Base-by-base conservation (phyloP, 805 yeast genomes). In the Ogataea glucozyma region DNA sequence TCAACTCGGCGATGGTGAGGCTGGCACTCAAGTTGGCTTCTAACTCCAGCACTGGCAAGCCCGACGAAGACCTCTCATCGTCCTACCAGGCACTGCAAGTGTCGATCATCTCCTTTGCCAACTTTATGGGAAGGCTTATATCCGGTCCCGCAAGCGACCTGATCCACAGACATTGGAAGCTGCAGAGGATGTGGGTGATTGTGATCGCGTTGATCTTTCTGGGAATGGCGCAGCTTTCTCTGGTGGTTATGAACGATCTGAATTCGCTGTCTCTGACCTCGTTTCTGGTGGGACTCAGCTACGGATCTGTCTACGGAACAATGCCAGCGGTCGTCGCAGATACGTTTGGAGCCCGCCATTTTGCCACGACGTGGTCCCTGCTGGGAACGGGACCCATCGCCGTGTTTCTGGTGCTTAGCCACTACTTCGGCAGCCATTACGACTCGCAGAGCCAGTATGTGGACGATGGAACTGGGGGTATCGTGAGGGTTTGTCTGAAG, bases 241-340 rank as follows among this genome's bases (percentile, higher is more conserved):
- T 73, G 1, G 36, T 73, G 3, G 60, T 69, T 8, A 43, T 63
- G 3, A 70, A 75, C 26, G 73, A 70, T 32, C 54, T 75, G 14
- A 64, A 64, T 3, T 63, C 71, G 20, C 61, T 85, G 3, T 62
- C 75, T 0, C 10, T 74, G 2, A 64, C 83, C 2, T 82, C 89
- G 0, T 64, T 72, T 3, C 55, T 81, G 4, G 70, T 78, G 41
- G 93, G 93, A 0, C 66, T 71, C 23, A 74, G 86, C 16, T 85
- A 83, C 63, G 95, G 95, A 0, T 69, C 84, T 20, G 62, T 78
- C 3, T 84, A 81, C 64, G 91, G 91, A 0, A 76, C 83, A 0
- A 81, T 81, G 58, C 95, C 95, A 3, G 84, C 90, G 1, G 72
- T 83, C 2, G 71, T 84, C 21, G 89, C 89, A 0, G 95, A 85